Evolutionary conservation across 2,329 filamentous ascomycete genomes (phyloP).

Genomic region (Monilinia fructicola): DNA sequence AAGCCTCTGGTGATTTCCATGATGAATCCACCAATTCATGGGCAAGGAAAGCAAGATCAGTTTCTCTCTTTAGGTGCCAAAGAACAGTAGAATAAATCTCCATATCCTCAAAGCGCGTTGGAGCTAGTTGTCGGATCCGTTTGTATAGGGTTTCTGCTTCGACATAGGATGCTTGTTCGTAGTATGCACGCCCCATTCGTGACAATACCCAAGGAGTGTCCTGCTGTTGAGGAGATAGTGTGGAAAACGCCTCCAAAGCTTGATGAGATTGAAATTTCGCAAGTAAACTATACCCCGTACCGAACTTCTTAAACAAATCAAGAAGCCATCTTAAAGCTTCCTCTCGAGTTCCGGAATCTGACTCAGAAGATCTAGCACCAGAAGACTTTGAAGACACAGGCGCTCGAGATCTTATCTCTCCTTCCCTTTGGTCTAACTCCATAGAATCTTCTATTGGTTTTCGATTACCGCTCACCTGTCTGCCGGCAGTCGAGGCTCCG

Average conservation of each 20-base stretch:
- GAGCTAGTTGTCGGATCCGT: slow-evolving; percentile 74
- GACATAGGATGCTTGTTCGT: slow-evolving; percentile 82
- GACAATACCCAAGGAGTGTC: slow-evolving; percentile 93
- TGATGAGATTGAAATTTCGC: slow-evolving; percentile 77
- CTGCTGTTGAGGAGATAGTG: slow-evolving; percentile 70
- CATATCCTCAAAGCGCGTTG: slow-evolving; percentile 88
- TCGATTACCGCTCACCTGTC: slow-evolving; percentile 86
- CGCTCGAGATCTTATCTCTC: slow-evolving; percentile 35
- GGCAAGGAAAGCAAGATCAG: slow-evolving; percentile 86
- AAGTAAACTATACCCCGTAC: slow-evolving; percentile 73
- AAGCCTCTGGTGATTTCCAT: slow-evolving; percentile 88
- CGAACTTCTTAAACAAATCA: slow-evolving; percentile 79
- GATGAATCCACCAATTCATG: slow-evolving; percentile 86
- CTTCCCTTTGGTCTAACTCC: slow-evolving; percentile 69
- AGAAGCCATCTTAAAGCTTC: slow-evolving; percentile 76
- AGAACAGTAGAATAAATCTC: slow-evolving; percentile 97
- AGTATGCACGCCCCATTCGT: slow-evolving; percentile 85
- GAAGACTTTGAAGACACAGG: slow-evolving; percentile 37
- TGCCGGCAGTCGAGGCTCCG: slow-evolving; percentile 70
- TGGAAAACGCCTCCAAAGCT: slow-evolving; percentile 70
- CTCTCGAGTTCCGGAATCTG: slow-evolving; percentile 64
- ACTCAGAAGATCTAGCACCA: slow-evolving; percentile 38
- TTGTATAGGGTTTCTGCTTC: slow-evolving; percentile 87
- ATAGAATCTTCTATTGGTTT: slow-evolving; percentile 70
- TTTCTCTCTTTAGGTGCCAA: slow-evolving; percentile 95